These are phyloP conservation scores for Verticillium alfalfae DNA, from an alignment of 2,329 filamentous ascomycete genomes.

Conservation along the genomic window DNA sequence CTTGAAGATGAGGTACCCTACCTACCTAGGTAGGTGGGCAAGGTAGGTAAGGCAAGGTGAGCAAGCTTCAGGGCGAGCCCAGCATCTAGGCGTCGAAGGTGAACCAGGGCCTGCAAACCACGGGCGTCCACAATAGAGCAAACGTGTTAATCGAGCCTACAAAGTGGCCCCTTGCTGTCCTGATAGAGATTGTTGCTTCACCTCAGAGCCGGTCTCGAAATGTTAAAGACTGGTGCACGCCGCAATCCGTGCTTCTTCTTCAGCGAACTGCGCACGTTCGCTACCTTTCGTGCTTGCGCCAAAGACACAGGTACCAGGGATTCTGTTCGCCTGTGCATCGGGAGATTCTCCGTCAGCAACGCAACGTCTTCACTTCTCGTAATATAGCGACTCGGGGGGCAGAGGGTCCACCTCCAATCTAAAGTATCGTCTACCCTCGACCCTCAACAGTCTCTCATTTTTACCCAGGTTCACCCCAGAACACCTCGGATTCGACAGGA, in stretches of 20 bases:
- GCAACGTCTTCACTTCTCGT: not conserved
- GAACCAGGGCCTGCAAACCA: no score
- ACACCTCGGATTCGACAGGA: not conserved
- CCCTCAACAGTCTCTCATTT: not conserved
- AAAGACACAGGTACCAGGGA: not conserved
- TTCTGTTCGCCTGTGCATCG: not conserved
- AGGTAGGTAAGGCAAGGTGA: not conserved
- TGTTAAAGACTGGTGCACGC: not conserved
- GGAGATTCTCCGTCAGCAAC: not conserved
- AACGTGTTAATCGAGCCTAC: no score
- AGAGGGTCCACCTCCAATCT: not conserved
- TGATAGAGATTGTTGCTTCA: not conserved
- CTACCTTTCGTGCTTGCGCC: not conserved
- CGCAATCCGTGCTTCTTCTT: not conserved
- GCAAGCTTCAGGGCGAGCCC: no score
- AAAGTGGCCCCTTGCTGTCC: not conserved
- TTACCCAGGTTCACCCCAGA: not conserved
- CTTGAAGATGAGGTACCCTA: not conserved
- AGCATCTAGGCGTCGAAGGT: no score
- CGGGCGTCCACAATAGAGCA: not conserved
- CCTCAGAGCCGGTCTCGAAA: not conserved
- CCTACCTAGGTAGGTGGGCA: not conserved
- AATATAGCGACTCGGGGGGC: not conserved
- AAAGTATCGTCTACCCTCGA: not conserved
- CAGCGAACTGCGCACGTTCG: not conserved